phyloP scores from a whole-genome alignment of 1,284 basidiomycete genomes.

The Schizopora paradoxa region DNA sequence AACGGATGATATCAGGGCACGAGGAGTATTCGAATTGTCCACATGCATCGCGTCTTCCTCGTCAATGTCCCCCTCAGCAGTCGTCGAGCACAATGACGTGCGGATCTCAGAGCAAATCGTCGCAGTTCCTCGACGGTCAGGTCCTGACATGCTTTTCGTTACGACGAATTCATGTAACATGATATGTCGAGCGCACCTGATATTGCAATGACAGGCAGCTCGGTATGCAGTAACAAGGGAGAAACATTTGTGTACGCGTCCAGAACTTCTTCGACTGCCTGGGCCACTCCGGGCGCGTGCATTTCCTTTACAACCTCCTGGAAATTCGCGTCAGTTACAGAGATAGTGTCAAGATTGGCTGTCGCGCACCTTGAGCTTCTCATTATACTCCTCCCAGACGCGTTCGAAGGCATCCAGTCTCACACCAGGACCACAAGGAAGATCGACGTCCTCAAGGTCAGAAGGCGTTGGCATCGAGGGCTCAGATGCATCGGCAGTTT shows the following conservation, averaged over 20 bases:
- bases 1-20: constrained; percentile 49
- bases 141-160: constrained; percentile 9
- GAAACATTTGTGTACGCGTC: constrained; percentile 36
- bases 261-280: constrained; percentile 36
- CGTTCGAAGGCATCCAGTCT: constrained; percentile 42
- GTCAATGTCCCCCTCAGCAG: constrained; percentile 17
- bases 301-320: constrained; percentile 42
- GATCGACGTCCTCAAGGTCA: constrained; percentile 31
- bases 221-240: constrained; percentile 40
- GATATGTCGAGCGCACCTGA: constrained; percentile 35
- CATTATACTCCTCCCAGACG: constrained; percentile 46
- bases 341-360: constrained; percentile 1
- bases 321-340: not conserved
- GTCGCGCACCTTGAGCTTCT: constrained; percentile 39
- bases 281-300: constrained; percentile 38
- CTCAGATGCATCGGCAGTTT: constrained; percentile 14
- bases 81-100: not conserved
- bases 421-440: constrained; percentile 35
- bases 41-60: constrained; percentile 25
- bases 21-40: constrained; percentile 20
- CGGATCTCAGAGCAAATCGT: constrained; percentile 10
- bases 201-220: constrained; percentile 51
- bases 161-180: constrained; percentile 27
- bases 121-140: constrained; percentile 14
- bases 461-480: constrained; percentile 15